Conservation (phyloP, 768 basidiomycete species). For the Boletus fagicola region DNA sequence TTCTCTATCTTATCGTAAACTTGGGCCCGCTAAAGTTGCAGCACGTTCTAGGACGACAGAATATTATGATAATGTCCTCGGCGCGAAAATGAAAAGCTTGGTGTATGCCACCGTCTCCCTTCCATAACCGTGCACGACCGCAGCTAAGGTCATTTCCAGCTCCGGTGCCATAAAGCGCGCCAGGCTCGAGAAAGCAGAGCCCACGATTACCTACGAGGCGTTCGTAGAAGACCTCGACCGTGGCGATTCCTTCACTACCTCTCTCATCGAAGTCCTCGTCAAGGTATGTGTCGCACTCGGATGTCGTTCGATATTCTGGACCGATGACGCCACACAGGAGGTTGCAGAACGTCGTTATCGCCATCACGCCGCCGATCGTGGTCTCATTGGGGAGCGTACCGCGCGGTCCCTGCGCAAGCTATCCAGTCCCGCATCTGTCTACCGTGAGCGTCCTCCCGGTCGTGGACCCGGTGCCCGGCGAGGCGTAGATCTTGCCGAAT, state of each 20-base stretch:
- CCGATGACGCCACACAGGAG: constrained; percentile 48
- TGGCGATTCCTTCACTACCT: constrained; percentile 78
- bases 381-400: constrained; percentile 65
- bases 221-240: constrained; percentile 77
- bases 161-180: constrained; percentile 71
- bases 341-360: constrained; percentile 69
- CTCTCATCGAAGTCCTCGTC: constrained; percentile 72
- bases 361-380: constrained; percentile 48
- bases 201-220: constrained; percentile 66
- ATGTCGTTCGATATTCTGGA: neutral
- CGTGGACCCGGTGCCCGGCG: constrained; percentile 35
- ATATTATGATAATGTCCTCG: constrained; percentile 70
- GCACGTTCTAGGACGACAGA: constrained; percentile 56
- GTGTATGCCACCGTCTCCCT: constrained; percentile 51
- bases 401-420: constrained; percentile 60
- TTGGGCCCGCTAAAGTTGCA: neutral
- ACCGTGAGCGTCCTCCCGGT: constrained; percentile 44
- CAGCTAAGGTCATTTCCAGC: constrained; percentile 36
- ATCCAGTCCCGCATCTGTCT: constrained; percentile 51
- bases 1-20: neutral
- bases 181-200: constrained; percentile 61
- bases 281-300: constrained; percentile 48
- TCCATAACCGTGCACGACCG: neutral
- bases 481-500: constrained; percentile 47
- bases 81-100: constrained; percentile 70